Evolutionary conservation across 352 stramenopile species (phyloP).

Genomic region (Pythium chondricola): DNA sequence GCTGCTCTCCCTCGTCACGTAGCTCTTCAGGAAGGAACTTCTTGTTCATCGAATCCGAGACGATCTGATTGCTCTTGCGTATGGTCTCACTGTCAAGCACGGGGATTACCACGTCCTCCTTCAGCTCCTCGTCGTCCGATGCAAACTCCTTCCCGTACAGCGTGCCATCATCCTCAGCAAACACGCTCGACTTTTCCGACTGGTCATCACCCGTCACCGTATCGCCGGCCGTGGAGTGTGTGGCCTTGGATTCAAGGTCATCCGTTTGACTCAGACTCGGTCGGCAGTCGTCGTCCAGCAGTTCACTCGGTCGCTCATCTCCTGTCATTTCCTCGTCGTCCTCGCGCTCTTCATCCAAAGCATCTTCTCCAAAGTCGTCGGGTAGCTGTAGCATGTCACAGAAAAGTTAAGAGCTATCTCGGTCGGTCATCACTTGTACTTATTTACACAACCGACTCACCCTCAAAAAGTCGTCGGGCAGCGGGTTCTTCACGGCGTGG

Average conservation of each 20-base stretch:
- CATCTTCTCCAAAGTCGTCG: constrained; percentile 29
- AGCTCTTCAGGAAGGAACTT: constrained; percentile 73
- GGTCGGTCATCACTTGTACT: too few relatives aligned
- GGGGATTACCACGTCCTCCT: constrained; percentile 44
- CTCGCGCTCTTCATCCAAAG: constrained; percentile 11
- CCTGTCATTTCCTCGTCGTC: constrained; percentile 31
- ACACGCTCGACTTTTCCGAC: constrained; percentile 56
- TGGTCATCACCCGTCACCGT: constrained; percentile 16
- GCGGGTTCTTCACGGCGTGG: constrained; percentile 59
- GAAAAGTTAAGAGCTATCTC: background rate
- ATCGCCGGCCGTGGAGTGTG: constrained; percentile 1
- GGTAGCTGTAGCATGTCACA: constrained; percentile 32
- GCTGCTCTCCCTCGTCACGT: constrained; percentile 24
- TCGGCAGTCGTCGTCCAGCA: constrained; percentile 5
- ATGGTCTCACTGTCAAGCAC: constrained; percentile 51
- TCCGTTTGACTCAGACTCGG: constrained; percentile 39
- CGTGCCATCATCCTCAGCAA: constrained; percentile 77
- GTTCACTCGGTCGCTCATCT: constrained; percentile 23
- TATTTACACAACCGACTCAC: constrained; percentile 17
- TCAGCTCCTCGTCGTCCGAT: constrained; percentile 36
- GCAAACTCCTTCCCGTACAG: constrained; percentile 79
- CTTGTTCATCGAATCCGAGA: constrained; percentile 78
- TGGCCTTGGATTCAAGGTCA: constrained; percentile 36
- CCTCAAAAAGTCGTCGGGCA: constrained; percentile 74
- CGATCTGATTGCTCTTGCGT: constrained; percentile 63